Base-by-base conservation (phyloP, 2,329 filamentous ascomycete species). In the Pezicula radicicola region DNA sequence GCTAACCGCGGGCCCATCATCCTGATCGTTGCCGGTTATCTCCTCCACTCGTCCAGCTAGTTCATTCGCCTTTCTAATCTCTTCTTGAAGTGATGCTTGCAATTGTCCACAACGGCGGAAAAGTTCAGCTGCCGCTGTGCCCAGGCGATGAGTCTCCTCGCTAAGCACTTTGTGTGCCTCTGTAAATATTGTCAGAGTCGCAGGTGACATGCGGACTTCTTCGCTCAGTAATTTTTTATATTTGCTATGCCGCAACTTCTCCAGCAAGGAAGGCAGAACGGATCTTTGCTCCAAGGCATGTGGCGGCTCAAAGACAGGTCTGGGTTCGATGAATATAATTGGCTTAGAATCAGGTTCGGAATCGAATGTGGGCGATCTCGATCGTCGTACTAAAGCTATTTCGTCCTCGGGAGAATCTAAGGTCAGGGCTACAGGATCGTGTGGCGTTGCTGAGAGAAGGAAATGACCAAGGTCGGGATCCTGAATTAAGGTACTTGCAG, bases 81-180 rank as follows among this genome's bases (percentile, higher is more conserved):
- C 88, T 55, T 84, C 80, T 56, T 74, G 75, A 40, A 91, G 75
- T 63, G 91, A 87, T 16, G 76, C 73, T 60, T 87, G 84, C 25
- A 92, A 75, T 43, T 83, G 76, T 59, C 87, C 80, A 55, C 87
- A 89, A 50, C 84, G 79, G 25, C 84, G 76, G 70, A 91, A 92
- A 6, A 92, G 74, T 60, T 91, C 87, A 1, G 87, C 81, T 1
- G 86, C 88, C 1, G 86, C 88, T 41, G 80, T 72, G 15, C 87
- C 87, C 10, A 92, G 75, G 10, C 76, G 76, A 59, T 87, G 77
- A 0, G 87, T 90, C 67, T 92, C 87, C 9, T 80, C 78, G 55
- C 83, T 83, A 6, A 92, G 74, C 5, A 88, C 74, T 63, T 87
- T 84, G 66, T 93, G 89, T 0, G 84, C 83, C 53, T 89, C 83